Conservation (phyloP, 1,284 basidiomycete species). For the Trametes sp. region DNA sequence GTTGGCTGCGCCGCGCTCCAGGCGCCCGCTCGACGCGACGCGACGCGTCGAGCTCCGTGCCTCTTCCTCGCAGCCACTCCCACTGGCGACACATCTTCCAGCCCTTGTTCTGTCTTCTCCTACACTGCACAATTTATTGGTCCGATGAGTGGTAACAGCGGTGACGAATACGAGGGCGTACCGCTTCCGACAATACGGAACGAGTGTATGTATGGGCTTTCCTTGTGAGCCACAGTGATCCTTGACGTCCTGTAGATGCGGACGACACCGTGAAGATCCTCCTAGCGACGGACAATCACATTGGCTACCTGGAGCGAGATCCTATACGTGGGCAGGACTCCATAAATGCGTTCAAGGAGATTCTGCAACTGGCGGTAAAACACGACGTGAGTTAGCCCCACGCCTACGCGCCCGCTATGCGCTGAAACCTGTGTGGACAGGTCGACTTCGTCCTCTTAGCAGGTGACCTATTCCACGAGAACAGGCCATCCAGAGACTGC, state of each 20-base stretch:
- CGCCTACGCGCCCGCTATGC: background rate
- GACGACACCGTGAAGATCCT: conserved; percentile 84
- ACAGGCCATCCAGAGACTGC: conserved; percentile 91
- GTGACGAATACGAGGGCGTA: conserved; percentile 20
- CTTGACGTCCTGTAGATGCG: conserved; percentile 47
- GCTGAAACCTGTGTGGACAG: conserved; percentile 50
- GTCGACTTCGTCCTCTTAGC: conserved; percentile 95
- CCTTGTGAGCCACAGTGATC: background rate
- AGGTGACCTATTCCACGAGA: conserved; percentile 98
- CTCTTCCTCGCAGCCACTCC: background rate
- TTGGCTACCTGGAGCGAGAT: conserved; percentile 95
- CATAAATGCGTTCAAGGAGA: conserved; percentile 95
- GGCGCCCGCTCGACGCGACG: conserved; percentile 28
- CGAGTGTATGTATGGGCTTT: conserved; percentile 43
- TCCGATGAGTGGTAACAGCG: conserved; percentile 25
- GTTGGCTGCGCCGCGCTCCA: conserved; percentile 8
- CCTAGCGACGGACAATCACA: conserved; percentile 94
- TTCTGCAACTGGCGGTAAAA: conserved; percentile 89
- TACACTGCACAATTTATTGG: too few species aligned
- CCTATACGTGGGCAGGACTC: conserved; percentile 95
- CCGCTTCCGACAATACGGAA: conserved; percentile 43
- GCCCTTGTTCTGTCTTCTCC: background rate
- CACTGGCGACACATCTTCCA: background rate
- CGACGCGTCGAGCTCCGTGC: conserved; percentile 20
- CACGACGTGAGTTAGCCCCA: conserved; percentile 68